Evolutionary conservation across 768 basidiomycete genomes (phyloP).

Genomic region (Cubamyces sp.): DNA sequence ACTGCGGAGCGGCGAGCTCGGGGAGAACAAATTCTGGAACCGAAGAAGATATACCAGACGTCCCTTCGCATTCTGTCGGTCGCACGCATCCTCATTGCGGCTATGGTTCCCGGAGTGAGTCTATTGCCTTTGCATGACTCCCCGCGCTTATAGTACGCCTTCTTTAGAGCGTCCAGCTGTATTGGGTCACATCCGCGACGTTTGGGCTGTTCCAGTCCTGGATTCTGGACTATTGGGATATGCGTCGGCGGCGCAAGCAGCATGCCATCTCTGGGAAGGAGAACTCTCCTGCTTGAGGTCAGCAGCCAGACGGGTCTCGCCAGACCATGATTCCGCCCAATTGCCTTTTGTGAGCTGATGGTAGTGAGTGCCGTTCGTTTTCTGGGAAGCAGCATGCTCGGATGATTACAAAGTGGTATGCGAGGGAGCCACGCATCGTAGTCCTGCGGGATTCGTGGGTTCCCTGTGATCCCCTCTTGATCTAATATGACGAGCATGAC

Average conservation of each 20-base stretch:
- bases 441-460: conserved; percentile 42
- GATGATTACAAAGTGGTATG: conserved; percentile 79
- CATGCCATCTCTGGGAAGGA: conserved; percentile 12
- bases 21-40: conserved; percentile 50
- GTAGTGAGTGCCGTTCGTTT: conserved; percentile 16
- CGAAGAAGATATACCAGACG: conserved; percentile 56
- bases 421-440: conserved; percentile 58
- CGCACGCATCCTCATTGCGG: conserved; percentile 66
- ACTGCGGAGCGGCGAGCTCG: conserved; percentile 48
- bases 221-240: conserved; percentile 67
- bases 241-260: conserved; percentile 39
- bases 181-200: conserved; percentile 78
- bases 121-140: neutral
- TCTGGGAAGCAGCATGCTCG: conserved; percentile 24
- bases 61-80: conserved; percentile 61
- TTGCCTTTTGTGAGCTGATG: neutral
- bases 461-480: conserved; percentile 76
- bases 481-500: conserved; percentile 80
- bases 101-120: conserved; percentile 73
- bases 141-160: neutral
- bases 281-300: conserved; percentile 1
- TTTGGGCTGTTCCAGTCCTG: conserved; percentile 79
- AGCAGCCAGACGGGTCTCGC: neutral
- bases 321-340: neutral
- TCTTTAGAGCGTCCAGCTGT: conserved; percentile 65